These are phyloP conservation scores for Pseudoneurospora amorphoporcata DNA, from an alignment of 495 filamentous ascomycete species.

Conservation along the genomic window DNA sequence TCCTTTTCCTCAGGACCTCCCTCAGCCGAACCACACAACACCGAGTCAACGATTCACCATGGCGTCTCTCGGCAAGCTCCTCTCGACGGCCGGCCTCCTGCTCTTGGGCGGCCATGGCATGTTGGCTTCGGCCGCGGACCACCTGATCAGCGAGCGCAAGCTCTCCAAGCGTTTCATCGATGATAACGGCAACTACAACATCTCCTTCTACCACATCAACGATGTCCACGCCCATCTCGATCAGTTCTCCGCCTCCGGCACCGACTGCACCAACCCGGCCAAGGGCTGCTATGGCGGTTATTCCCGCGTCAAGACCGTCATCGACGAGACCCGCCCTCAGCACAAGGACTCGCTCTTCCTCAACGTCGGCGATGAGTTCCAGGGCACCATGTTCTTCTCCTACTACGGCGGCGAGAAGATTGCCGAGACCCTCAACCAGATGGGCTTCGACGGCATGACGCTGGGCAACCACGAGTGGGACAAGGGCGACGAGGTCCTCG, in stretches of 20 bases:
- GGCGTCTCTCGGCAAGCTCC: constrained; percentile 2
- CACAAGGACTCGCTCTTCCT: constrained; percentile 45
- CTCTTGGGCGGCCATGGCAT: neutral
- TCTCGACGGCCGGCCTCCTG: constrained; percentile 2
- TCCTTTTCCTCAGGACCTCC: neutral
- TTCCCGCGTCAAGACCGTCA: constrained; percentile 41
- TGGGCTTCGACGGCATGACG: constrained; percentile 50
- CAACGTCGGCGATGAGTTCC: constrained; percentile 51
- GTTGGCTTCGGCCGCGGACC: constrained; percentile 17
- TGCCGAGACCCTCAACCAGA: constrained; percentile 47
- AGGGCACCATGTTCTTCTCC: constrained; percentile 49
- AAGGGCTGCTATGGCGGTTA: constrained; percentile 51
- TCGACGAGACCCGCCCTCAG: constrained; percentile 37
- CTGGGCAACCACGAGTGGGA: constrained; percentile 53
- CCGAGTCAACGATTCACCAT: neutral
- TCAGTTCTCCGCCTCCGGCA: constrained; percentile 43
- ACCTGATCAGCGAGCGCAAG: constrained; percentile 27
- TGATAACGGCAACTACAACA: constrained; percentile 42
- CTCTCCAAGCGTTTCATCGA: constrained; percentile 43
- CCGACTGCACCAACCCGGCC: constrained; percentile 40
- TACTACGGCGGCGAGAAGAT: constrained; percentile 53
- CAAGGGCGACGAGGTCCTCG: constrained; percentile 38
- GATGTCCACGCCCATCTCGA: constrained; percentile 53
- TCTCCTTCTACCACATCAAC: constrained; percentile 54
- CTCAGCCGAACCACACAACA: neutral